Base-by-base conservation (phyloP, 2,329 filamentous ascomycete species). In the Hypocreales sp. region DNA sequence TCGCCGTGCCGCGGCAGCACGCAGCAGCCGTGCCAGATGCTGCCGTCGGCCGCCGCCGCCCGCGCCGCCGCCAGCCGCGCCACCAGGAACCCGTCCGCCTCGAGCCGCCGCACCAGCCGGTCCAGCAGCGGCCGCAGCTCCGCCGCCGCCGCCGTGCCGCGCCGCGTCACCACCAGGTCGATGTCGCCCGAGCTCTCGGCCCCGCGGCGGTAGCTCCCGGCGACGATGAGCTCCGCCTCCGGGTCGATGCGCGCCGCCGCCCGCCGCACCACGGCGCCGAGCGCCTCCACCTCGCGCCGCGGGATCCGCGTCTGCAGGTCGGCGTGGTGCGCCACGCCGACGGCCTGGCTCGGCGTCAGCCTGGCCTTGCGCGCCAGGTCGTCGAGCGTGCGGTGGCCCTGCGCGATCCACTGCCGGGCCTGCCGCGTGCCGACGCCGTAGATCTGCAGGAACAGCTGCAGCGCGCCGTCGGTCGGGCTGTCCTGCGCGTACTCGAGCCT, bases 21-120 rank as follows among this genome's bases (percentile, higher is more conserved):
- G 21, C 79, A 90, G 28, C 79, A 86, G 4, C 87, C 86, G 37
- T 92, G 81, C 82, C 83, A 94, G 54, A 90, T 92, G 15, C 73
- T 79, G 0, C 79, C 77, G 14, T 68, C 49, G 7, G 40, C 39
- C n/a, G 55, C 54, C n/a, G 55, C 54, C 8, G 38, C 27, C 17
- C 51, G 44, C 17, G 64, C 56, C 6, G 66, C 64, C 0, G 81
- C 76, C 7, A 94, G 64, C 2, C 67, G 63, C 2, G 64, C 72
- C 27, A 78, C 75, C 4, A 94, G 60, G 40, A 92, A 92, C 0
- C 58, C 64, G 5, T 58, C 46, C 1, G 50, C 40, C 22, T 69
- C 71, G 7, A 95, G 64, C 1, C 51, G 46, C 0, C 61, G 60
- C 0, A 92, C 60, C 6, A 94, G 63, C 3, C 47, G 51, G 7